Conservation (phyloP, 2,329 filamentous ascomycete species). For the Diaporthe sp. region DNA sequence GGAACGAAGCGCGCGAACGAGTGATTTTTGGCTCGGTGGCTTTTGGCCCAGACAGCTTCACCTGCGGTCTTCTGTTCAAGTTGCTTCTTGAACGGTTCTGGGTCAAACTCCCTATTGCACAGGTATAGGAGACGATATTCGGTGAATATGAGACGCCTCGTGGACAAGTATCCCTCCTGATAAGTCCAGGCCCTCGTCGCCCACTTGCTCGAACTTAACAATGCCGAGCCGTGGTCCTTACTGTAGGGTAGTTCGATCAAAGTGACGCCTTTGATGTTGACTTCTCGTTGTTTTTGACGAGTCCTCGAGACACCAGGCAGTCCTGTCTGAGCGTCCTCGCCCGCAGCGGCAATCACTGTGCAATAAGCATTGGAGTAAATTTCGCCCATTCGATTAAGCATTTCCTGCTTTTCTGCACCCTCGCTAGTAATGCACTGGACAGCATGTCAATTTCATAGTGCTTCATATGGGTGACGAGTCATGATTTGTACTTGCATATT, state of each 20-base stretch:
- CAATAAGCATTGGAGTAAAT: slow-evolving; percentile 7
- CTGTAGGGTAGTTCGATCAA: not conserved
- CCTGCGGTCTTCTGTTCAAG: not conserved
- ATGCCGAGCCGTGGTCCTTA: not conserved
- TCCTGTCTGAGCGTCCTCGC: slow-evolving; percentile 1
- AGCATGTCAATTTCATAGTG: not conserved
- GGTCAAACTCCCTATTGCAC: not conserved
- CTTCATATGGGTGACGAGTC: no score
- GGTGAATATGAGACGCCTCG: not conserved
- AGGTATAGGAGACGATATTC: not conserved
- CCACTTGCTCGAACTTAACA: slow-evolving; percentile 5
- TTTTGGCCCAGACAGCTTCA: not conserved
- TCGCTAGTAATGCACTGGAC: not conserved
- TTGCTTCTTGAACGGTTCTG: not conserved
- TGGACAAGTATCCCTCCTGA: slow-evolving; percentile 5
- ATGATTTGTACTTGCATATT: not conserved
- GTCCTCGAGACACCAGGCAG: not conserved
- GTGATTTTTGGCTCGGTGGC: not conserved
- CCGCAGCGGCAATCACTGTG: slow-evolving; percentile 15
- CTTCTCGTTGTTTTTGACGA: not conserved
- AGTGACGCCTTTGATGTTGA: not conserved
- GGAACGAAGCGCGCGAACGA: not conserved
- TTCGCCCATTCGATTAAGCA: not conserved
- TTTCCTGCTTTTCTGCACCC: not conserved
- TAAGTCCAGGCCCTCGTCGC: slow-evolving; percentile 1